A percentile compares a stretch with the other conserved stretches of the same genome.
phyloP scores from a whole-genome alignment of 2,329 filamentous ascomycete species.

The Macrophomina pseudophaseolina region DNA sequence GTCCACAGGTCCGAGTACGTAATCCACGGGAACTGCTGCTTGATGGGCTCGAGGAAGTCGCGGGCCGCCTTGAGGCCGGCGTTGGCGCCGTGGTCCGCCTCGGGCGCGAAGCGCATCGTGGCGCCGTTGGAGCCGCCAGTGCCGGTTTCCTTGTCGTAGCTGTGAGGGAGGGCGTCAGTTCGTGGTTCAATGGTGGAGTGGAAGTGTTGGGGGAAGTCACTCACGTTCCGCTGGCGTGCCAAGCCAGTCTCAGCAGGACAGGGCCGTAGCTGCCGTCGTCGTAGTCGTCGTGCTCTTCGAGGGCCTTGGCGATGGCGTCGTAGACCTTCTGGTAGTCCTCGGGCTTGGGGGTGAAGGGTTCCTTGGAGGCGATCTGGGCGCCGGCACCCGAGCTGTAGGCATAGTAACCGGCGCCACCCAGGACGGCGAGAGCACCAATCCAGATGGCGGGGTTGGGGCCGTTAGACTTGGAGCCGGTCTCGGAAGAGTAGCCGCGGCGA shows the following conservation, averaged over 20 bases:
- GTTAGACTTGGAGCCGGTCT: conserved; percentile 36
- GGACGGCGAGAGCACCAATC: conserved; percentile 63
- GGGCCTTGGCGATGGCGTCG: conserved; percentile 76
- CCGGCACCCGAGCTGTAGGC: conserved; percentile 64
- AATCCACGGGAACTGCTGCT: conserved; percentile 94
- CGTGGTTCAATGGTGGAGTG: background rate
- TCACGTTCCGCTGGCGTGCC: conserved; percentile 87
- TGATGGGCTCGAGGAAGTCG: conserved; percentile 91
- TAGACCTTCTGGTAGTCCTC: conserved; percentile 97
- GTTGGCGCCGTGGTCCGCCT: conserved; percentile 90
- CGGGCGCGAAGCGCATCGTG: conserved; percentile 93
- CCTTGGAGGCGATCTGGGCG: conserved; percentile 38
- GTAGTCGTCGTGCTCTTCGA: conserved; percentile 92
- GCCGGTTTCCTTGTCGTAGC: conserved; percentile 80
- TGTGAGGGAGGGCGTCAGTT: conserved; percentile 32
- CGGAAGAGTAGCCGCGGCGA: conserved; percentile 74
- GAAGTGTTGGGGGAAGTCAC: conserved; percentile 28
- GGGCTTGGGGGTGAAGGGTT: conserved; percentile 71
- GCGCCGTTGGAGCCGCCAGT: conserved; percentile 96
- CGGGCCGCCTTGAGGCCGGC: conserved; percentile 85
- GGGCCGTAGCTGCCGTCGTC: conserved; percentile 97
- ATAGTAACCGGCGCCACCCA: conserved; percentile 69
- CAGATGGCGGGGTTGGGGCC: conserved; percentile 60
- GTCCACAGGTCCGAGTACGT: conserved; percentile 97
- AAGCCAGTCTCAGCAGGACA: conserved; percentile 86